Base-by-base conservation (phyloP, 2,329 filamentous ascomycete genomes). In the Talaromyces sp. region DNA sequence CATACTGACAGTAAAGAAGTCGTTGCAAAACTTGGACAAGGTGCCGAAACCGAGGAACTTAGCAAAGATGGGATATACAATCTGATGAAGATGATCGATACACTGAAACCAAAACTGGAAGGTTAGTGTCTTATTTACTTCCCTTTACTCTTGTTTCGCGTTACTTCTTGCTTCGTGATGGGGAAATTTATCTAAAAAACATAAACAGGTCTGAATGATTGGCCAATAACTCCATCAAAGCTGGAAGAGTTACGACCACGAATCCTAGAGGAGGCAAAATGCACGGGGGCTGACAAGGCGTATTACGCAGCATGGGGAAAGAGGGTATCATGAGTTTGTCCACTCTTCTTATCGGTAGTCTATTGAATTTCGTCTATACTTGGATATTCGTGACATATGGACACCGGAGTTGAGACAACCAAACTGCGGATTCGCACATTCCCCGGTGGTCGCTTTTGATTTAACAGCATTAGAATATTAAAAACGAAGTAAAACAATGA, bases 81-180 rank as follows among this genome's bases (percentile, higher is more conserved):
- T 39, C 22, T 56, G 31, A 48, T 56, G 41, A 56, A 48, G 35
- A 56, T 56, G 53, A n/a, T 56, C 5, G 53, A 56, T 19, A 56
- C 53, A 19, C 11, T 56, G 33, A 56, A 48, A 39, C 53, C 53
- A 17, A 56, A 56, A 48, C 33, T 56, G 5, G 53, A 56, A 22
- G 41, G 53, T 56, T 31, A 2, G 53, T 48, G 5, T 2, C n/a
- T 15, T n/a, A 31, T n/a, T 25, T 35, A 22, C 7, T 21, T 35
- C 25, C 5, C 2, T 11, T 13, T 35, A n/a, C 21, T 19, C 3
- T 48, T 46, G 31, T 35, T 19, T 11, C 2, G 19, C 22, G 2
- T 5, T 3, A 17, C 15, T 7, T n/a, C 11, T 8, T 19, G n/a
- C n/a, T n/a, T n/a, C n/a, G n/a, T n/a, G n/a, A n/a, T n/a, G n/a